These are phyloP conservation scores for Rhododendron ovatum DNA, from an alignment of 148 eudicot genomes.

Conservation along the genomic window DNA sequence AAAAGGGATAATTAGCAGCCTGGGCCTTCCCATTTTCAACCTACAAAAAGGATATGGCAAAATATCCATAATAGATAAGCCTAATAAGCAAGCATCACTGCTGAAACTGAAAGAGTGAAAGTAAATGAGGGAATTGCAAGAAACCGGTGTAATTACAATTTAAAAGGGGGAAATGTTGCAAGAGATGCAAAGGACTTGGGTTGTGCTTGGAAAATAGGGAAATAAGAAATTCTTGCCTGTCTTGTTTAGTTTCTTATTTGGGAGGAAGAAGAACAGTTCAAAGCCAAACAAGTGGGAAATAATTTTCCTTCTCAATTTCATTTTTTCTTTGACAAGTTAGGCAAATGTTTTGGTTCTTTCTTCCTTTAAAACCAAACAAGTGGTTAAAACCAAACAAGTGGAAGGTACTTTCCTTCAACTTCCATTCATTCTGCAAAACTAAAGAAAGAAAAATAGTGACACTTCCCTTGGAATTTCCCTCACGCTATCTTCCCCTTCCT, in stretches of 20 bases:
- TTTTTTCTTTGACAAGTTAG: neutral
- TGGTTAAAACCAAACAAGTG: neutral
- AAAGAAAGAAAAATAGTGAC: neutral
- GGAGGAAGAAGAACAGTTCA: neutral
- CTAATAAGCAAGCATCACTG: neutral
- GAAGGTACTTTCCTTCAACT: neutral
- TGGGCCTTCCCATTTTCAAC: conserved; percentile 99
- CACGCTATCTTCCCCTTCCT: neutral
- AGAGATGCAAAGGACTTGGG: neutral
- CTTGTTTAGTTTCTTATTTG: neutral
- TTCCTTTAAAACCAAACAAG: neutral
- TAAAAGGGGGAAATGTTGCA: neutral
- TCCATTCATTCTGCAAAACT: neutral
- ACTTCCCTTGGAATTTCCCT: neutral
- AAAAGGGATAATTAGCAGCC: conserved; percentile 97
- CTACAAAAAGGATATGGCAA: conserved; percentile 29
- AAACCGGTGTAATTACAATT: neutral
- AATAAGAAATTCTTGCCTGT: neutral
- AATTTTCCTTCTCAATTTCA: neutral
- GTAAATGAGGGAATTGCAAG: neutral
- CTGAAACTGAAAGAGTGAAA: neutral
- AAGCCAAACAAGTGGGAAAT: neutral
- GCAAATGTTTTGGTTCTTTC: neutral
- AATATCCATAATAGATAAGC: neutral
- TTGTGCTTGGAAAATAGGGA: neutral